These are phyloP conservation scores for Rhypophila decipiens DNA, from an alignment of 495 filamentous ascomycete genomes.

Conservation along the genomic window DNA sequence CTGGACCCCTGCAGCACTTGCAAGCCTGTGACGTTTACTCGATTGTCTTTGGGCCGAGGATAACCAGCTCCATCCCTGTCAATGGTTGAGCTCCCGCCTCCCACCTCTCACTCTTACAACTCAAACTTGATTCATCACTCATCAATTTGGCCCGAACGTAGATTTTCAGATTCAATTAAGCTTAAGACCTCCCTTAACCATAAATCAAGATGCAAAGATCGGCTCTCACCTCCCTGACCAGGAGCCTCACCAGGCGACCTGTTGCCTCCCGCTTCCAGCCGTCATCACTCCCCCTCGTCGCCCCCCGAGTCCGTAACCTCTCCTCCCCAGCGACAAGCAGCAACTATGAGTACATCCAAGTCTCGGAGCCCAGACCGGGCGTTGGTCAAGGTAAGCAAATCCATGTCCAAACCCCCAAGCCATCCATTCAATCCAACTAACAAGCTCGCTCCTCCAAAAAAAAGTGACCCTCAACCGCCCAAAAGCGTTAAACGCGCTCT, in stretches of 20 bases:
- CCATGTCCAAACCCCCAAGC: neutral
- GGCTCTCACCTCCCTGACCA: neutral
- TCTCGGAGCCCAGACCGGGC: conserved; percentile 75
- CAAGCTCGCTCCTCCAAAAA: neutral
- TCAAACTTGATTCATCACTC: neutral
- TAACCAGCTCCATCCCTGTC: conserved; percentile 10
- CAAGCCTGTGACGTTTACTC: neutral
- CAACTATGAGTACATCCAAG: conserved; percentile 72
- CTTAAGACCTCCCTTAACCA: no score
- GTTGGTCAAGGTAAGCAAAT: conserved; percentile 72
- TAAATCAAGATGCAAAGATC: neutral
- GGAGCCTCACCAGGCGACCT: conserved; percentile 33
- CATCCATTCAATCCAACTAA: neutral
- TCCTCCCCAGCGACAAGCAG: conserved; percentile 45
- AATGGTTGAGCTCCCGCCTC: no score
- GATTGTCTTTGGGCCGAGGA: conserved; percentile 19
- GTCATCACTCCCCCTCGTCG: conserved; percentile 38
- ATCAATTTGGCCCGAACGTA: no score
- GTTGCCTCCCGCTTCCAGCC: conserved; percentile 51
- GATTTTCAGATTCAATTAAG: no score
- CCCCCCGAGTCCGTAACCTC: conserved; percentile 34
- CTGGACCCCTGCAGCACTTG: neutral
- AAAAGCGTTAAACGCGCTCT: conserved; percentile 90
- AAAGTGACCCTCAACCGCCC: conserved; percentile 92
- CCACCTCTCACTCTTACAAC: neutral